Evolutionary conservation across 2,329 filamentous ascomycete genomes (phyloP), one percentile per base, ranked within the genome.

Genomic region (Colletotrichum melonis): DNA sequence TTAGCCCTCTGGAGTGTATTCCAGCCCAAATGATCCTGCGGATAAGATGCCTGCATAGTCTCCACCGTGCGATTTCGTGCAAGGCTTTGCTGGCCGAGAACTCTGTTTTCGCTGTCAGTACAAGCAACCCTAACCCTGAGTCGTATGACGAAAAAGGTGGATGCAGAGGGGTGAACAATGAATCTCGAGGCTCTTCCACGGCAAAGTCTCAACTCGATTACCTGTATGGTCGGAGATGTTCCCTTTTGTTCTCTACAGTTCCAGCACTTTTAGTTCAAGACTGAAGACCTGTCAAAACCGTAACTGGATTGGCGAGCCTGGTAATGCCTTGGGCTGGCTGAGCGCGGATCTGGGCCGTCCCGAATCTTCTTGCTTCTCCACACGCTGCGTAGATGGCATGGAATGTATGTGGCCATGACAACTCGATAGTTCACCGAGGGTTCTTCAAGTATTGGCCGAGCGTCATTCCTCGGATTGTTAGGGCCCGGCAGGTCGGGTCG

Each of bases 101-200:
- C 24, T 55, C 62, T 67, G 32, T 16, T 4, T 26, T 38, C 30
- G 14, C 55, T 2, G 11, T 56, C 42, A 60, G 38, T 46, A 16
- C 2, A 14, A 22, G 8, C 2, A 71, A 71, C 68, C 68, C 68
- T 71, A 71, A 71, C 68, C 63, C 68, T 71, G 56, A 32, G 22
- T 38, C 12, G 52, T 26, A 42, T 8, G 55, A 30, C 24, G 19
- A 26, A 42, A 46, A 46, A 49, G 4, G 12, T 55, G 16, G 16
- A 35, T 6, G 49, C 35, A 42, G 62, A 26, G 16, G 28, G 12
- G 24, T 22, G 42, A 8, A 30, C 14, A 6, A 42, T 19, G 38
- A 42, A 42, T 42, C 8, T 14, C 35, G 5, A 58, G 28, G 9
- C 49, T 14, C 12, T 14, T 19, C 19, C 14, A 12, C 16, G 16